These are phyloP conservation scores for Cryptococcus floricola DNA, from an alignment of 1,284 basidiomycete genomes.

Conservation along the genomic window DNA sequence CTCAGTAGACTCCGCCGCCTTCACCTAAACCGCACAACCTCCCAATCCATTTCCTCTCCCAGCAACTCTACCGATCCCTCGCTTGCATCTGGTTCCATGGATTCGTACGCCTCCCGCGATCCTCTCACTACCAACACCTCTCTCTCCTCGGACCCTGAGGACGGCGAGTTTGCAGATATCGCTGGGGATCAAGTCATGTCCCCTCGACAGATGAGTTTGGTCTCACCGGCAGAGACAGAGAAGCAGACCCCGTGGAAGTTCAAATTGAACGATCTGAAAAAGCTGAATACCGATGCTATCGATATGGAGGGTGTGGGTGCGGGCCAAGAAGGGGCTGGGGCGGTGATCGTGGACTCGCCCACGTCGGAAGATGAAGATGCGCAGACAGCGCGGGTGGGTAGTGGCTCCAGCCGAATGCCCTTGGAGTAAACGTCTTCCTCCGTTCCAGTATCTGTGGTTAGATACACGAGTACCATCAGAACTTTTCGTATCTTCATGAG, in stretches of 20 bases:
- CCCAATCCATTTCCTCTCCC: slow-evolving; percentile 9
- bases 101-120: slow-evolving; percentile 36
- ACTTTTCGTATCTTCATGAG: not conserved
- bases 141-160: slow-evolving; percentile 14
- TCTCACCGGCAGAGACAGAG: slow-evolving; percentile 25
- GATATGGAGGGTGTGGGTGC: not conserved
- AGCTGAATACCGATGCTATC: not conserved
- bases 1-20: slow-evolving; percentile 24
- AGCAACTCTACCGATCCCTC: slow-evolving; percentile 18
- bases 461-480: not conserved
- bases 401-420: not conserved
- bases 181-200: slow-evolving; percentile 9
- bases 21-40: slow-evolving; percentile 18
- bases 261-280: not conserved
- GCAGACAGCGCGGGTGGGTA: not conserved
- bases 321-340: not conserved
- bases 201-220: slow-evolving; percentile 13
- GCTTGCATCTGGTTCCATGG: slow-evolving; percentile 35
- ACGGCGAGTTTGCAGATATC: slow-evolving; percentile 7
- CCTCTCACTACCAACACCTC: slow-evolving; percentile 15
- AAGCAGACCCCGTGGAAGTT: slow-evolving; percentile 13
- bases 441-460: not conserved
- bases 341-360: slow-evolving; percentile 23
- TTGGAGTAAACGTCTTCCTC: not conserved
- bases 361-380: slow-evolving; percentile 13